Base-by-base conservation (phyloP, 306 rosid species). In the Gynostemma pentaphyllum region DNA sequence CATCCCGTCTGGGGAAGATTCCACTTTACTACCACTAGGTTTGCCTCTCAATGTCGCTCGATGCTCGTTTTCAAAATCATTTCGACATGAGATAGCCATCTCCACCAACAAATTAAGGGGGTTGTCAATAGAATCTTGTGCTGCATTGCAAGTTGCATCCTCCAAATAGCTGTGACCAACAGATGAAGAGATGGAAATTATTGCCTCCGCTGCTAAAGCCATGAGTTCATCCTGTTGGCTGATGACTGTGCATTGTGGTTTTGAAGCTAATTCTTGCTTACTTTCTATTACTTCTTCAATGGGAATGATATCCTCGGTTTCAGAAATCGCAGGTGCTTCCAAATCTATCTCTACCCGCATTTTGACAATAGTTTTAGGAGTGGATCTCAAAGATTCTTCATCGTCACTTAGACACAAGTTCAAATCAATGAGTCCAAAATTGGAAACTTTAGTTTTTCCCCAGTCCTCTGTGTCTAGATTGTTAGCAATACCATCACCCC, bases 181-280 rank as follows among this genome's bases (percentile, higher is more conserved):
- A 13, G 68, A 52, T 15, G 83, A 81, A 45, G 99, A 86, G 52
- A 92, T 77, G 29, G 80, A 73, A 72, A 92, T 76, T 64, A 92
- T 92, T 47, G 96, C 85, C 76, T 81, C 90, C 19, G 94, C 99
- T 36, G 99, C 99, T 59, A 70, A 51, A 37, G 42, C 74, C 63
- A 81, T 44, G 47, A 92, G 75, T 68, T 79, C 87, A 42, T 85
- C 86, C 50, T 15, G 64, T 64, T 73, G 67, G 72, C 59, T 63
- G 64, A 70, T 49, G 13, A 2, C 47, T 60, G 37, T 26, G 23
- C 36, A 5, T 15, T 13, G 66, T 14, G 19, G 36, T 22, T 39
- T 40, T 4, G 66, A 23, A 23, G 34, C 49, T 40, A 39, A 60
- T 70, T 73, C 90, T 26, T 62, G 63, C 70, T 64, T 67, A 40